Conservation (phyloP, 1,284 basidiomycete species). For the Mycena sp. region DNA sequence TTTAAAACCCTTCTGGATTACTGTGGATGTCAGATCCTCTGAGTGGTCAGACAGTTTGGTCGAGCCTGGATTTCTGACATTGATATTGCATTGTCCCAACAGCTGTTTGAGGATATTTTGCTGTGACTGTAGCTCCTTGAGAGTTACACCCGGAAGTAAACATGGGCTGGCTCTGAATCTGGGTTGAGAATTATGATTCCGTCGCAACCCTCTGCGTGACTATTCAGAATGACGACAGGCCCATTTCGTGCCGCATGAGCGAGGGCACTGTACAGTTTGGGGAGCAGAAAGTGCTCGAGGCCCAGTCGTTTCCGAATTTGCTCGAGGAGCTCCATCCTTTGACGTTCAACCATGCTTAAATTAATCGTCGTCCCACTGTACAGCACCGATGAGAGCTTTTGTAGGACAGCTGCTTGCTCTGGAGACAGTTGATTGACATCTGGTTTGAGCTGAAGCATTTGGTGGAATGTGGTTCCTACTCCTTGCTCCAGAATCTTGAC, state of each 20-base stretch:
- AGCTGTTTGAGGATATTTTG: neutral
- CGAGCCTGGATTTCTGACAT: neutral
- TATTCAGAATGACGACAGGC: neutral
- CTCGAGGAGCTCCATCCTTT: neutral
- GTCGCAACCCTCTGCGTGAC: neutral
- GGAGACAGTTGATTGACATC: neutral
- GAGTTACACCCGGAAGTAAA: neutral
- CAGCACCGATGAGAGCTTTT: neutral
- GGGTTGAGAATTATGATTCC: neutral
- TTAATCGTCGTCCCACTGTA: neutral
- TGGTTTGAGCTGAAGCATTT: slow-evolving; percentile 4
- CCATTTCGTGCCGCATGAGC: neutral
- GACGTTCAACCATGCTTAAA: neutral
- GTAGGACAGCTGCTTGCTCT: neutral
- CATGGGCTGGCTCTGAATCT: neutral
- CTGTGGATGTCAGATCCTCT: neutral
- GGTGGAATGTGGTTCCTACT: slow-evolving; percentile 7
- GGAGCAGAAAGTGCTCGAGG: neutral
- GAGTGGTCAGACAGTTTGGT: neutral
- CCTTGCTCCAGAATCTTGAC: slow-evolving; percentile 3
- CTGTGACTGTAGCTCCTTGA: neutral
- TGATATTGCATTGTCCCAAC: neutral
- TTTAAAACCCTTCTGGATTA: neutral
- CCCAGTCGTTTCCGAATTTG: neutral
- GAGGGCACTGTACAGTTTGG: neutral